A percentile compares a stretch with the other conserved stretches of the same genome.
Evolutionary conservation across 176 grass and related monocot species (phyloP).

Genomic region (Oryza meyeriana): DNA sequence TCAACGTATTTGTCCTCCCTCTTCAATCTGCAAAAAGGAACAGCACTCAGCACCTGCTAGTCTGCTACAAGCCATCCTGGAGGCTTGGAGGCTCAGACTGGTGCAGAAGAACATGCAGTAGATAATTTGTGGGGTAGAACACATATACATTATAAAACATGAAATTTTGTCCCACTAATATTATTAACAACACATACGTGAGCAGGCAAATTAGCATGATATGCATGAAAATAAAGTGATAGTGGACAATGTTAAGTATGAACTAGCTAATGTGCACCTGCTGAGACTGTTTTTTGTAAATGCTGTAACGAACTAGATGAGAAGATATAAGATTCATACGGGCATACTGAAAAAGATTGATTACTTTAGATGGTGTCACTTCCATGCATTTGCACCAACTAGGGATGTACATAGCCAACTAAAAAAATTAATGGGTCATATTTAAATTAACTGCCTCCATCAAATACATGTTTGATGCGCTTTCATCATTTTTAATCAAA

Average conservation of each 20-base stretch:
- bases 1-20: neutral
- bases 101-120: neutral
- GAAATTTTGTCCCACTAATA: neutral
- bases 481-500: neutral
- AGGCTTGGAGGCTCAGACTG: too few relatives aligned
- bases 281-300: neutral
- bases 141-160: neutral
- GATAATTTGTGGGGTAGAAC: neutral
- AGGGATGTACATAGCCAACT: neutral
- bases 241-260: neutral
- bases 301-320: neutral
- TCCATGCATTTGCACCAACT: neutral
- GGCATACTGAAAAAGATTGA: neutral
- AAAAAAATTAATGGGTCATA: neutral
- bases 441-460: neutral
- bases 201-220: neutral
- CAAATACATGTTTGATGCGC: neutral
- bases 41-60: neutral
- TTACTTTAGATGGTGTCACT: neutral
- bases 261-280: neutral
- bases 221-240: neutral
- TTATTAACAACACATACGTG: neutral
- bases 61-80: neutral
- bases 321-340: neutral
- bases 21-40: slow-evolving; percentile 24